Conservation (phyloP, 2,329 filamentous ascomycete genomes). For the Penicillium sp. region DNA sequence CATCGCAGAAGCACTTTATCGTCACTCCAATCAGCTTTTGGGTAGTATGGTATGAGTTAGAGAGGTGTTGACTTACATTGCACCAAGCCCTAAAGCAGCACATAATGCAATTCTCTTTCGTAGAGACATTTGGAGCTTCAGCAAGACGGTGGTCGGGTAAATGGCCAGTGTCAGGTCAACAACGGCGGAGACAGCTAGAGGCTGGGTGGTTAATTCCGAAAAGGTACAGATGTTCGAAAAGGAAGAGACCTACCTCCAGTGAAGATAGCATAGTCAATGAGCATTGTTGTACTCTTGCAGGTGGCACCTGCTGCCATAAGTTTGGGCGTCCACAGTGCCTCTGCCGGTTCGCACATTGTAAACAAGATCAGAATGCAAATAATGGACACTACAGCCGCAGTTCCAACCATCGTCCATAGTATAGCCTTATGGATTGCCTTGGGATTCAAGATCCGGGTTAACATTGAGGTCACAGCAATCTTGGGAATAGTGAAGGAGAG, state of each 20-base stretch:
- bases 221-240: not conserved
- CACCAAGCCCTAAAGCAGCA: slow-evolving; percentile 28
- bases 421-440: slow-evolving; percentile 12
- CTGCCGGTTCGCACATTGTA: slow-evolving; percentile 43
- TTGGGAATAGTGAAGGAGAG: slow-evolving; percentile 32
- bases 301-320: slow-evolving; percentile 28
- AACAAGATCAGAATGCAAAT: slow-evolving; percentile 44
- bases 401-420: slow-evolving; percentile 30
- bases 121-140: slow-evolving; percentile 12
- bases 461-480: slow-evolving; percentile 28
- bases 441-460: slow-evolving; percentile 30
- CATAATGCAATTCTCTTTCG: slow-evolving; percentile 12
- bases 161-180: slow-evolving; percentile 36
- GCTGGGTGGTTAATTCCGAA: not conserved
- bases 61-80: slow-evolving; percentile 23
- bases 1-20: slow-evolving; percentile 30
- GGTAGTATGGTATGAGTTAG: not conserved
- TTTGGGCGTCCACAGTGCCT: slow-evolving; percentile 41
- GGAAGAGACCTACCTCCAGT: slow-evolving; percentile 36
- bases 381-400: slow-evolving; percentile 32
- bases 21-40: not conserved
- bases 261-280: slow-evolving; percentile 43
- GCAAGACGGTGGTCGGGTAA: slow-evolving; percentile 27
- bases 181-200: slow-evolving; percentile 29
- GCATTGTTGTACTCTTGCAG: slow-evolving; percentile 37